Percentiles rank a stretch among this genome's conserved stretches.
Evolutionary conservation across 768 basidiomycete genomes (phyloP).

Genomic region (Leccinum subgranulosum): DNA sequence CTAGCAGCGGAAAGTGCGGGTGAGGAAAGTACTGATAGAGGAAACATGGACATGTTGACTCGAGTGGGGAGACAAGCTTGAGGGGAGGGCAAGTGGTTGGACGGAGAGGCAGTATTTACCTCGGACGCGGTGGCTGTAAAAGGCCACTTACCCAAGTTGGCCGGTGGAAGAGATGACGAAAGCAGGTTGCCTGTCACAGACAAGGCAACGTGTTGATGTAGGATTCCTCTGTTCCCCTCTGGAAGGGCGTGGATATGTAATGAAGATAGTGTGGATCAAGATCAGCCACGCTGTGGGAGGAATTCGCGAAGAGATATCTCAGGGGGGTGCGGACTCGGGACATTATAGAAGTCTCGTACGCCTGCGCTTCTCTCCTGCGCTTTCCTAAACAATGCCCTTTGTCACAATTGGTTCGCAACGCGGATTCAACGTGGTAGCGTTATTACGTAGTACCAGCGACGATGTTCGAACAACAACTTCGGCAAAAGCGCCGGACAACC

Average conservation of each 20-base stretch:
- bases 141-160: constrained; percentile 31
- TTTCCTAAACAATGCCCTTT: not conserved
- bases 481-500: constrained; percentile 12
- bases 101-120: constrained; percentile 29
- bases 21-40: constrained; percentile 30
- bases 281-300: constrained; percentile 23
- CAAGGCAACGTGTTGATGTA: constrained; percentile 34
- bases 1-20: constrained; percentile 33
- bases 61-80: constrained; percentile 10
- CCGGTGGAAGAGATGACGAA: constrained; percentile 25
- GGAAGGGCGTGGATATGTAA: constrained; percentile 28
- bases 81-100: constrained; percentile 10
- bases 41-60: constrained; percentile 19
- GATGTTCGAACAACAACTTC: constrained; percentile 6
- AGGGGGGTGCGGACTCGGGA: constrained; percentile 18
- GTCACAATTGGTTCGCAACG: constrained; percentile 5
- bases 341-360: constrained; percentile 8
- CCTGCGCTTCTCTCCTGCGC: not conserved
- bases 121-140: constrained; percentile 32
- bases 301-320: constrained; percentile 9
- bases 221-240: constrained; percentile 15
- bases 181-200: constrained; percentile 30
- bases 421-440: constrained; percentile 23
- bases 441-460: constrained; percentile 24
- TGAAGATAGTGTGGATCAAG: constrained; percentile 31